A percentile compares a stretch with the other conserved stretches of the same genome.
phyloP scores from a whole-genome alignment of 768 basidiomycete species.

The Plicaturopsis crispa region DNA sequence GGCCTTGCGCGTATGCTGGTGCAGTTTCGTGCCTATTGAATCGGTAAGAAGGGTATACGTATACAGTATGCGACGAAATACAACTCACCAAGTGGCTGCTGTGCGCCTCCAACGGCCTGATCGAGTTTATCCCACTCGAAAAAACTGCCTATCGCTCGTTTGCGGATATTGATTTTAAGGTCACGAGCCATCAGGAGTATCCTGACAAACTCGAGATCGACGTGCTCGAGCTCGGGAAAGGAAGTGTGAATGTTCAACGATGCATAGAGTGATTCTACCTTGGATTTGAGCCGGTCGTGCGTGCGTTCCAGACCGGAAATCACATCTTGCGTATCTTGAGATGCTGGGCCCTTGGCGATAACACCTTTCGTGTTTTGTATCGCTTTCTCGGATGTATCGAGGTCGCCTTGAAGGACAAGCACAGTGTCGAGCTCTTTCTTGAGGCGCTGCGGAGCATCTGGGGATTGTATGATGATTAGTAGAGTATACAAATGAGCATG shows the following conservation, averaged over 20 bases:
- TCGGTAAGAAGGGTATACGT: neutral
- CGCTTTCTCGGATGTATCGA: slow-evolving; percentile 16
- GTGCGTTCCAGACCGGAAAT: slow-evolving; percentile 14
- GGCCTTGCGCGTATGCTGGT: slow-evolving; percentile 22
- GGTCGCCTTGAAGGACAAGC: slow-evolving; percentile 20
- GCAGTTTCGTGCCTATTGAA: slow-evolving; percentile 23
- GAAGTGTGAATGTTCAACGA: slow-evolving; percentile 24
- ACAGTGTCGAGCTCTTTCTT: slow-evolving; percentile 26
- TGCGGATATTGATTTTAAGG: slow-evolving; percentile 30
- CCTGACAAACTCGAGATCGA: slow-evolving; percentile 21
- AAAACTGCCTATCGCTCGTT: slow-evolving; percentile 24
- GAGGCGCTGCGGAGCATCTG: slow-evolving; percentile 20
- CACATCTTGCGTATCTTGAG: slow-evolving; percentile 4
- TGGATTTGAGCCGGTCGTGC: slow-evolving; percentile 12
- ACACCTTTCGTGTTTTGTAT: slow-evolving; percentile 9
- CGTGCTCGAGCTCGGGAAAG: slow-evolving; percentile 24
- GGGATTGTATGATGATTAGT: neutral
- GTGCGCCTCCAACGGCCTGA: slow-evolving; percentile 21
- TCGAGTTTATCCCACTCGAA: slow-evolving; percentile 29
- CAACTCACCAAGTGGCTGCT: slow-evolving; percentile 23
- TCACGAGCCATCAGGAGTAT: slow-evolving; percentile 26
- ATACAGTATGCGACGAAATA: neutral
- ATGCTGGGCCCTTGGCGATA: slow-evolving; percentile 5
- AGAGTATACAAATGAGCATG: neutral
- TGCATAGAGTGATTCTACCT: slow-evolving; percentile 24